phyloP scores from a whole-genome alignment of 2,329 filamentous ascomycete genomes.

The Fusarium fracticaudum region DNA sequence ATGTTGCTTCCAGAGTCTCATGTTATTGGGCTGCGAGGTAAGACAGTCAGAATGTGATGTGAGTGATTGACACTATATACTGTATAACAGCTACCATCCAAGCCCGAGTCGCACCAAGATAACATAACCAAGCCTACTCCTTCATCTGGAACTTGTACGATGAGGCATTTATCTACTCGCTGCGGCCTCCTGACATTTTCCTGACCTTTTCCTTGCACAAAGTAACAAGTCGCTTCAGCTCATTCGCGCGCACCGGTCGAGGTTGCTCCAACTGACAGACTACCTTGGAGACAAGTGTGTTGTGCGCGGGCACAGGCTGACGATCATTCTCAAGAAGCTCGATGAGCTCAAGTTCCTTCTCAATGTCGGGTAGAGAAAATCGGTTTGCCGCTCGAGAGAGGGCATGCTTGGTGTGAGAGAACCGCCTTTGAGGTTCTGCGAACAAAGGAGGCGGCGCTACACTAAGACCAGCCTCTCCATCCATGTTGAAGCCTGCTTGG shows the following conservation, averaged over 20 bases:
- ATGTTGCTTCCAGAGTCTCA: background rate
- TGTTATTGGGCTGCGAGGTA: background rate
- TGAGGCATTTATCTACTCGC: conserved; percentile 16
- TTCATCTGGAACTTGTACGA: background rate
- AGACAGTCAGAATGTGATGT: background rate
- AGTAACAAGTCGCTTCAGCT: conserved; percentile 45
- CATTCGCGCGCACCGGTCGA: conserved; percentile 43
- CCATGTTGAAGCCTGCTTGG: conserved; percentile 32
- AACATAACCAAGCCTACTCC: conserved; percentile 1
- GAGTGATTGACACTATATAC: conserved; percentile 17
- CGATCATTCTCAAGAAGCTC: conserved; percentile 5
- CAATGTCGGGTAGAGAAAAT: conserved; percentile 3
- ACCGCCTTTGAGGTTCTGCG: background rate
- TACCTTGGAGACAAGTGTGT: conserved; percentile 40
- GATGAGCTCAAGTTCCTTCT: background rate
- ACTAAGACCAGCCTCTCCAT: conserved; percentile 29
- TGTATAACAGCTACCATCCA: conserved; percentile 19
- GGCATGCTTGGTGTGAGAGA: background rate
- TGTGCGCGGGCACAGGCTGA: conserved; percentile 28
- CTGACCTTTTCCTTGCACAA: conserved; percentile 43
- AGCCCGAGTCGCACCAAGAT: conserved; percentile 16
- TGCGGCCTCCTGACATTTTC: conserved; percentile 31
- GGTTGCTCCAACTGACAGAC: conserved; percentile 47
- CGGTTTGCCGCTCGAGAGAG: background rate
- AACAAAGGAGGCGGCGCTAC: conserved; percentile 5